Percentiles rank a stretch among this genome's conserved stretches.
Conservation (phyloP, 441 rosid species). For the Populus hybrid region DNA sequence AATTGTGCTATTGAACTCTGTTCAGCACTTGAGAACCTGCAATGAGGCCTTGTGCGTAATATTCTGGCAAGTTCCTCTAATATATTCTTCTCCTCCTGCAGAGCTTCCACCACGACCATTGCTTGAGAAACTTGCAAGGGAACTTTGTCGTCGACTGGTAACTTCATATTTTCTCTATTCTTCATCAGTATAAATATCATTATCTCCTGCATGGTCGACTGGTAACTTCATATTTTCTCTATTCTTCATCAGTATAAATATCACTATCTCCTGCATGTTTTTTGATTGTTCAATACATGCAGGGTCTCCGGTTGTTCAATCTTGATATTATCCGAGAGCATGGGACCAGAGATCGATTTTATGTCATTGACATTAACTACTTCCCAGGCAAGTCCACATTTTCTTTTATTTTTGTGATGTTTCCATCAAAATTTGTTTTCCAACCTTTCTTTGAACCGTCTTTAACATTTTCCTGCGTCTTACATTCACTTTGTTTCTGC, state of each 20-base stretch:
- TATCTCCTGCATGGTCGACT: conserved; percentile 36
- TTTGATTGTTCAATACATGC: conserved; percentile 29
- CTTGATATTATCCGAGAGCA: conserved; percentile 66
- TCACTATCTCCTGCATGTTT: conserved; percentile 25
- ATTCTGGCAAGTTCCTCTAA: conserved; percentile 12
- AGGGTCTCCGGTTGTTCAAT: conserved; percentile 61
- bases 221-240: conserved; percentile 33
- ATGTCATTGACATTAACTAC: conserved; percentile 68
- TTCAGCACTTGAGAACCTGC: not conserved
- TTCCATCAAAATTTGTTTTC: not conserved
- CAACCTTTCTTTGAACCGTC: not conserved
- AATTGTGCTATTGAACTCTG: not conserved
- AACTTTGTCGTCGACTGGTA: conserved; percentile 69
- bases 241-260: conserved; percentile 13
- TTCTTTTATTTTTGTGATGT: not conserved
- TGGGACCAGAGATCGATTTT: conserved; percentile 45
- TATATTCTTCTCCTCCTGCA: conserved; percentile 26
- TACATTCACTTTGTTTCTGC: not conserved
- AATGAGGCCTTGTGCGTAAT: not conserved
- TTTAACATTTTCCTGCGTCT: not conserved
- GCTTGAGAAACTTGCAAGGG: conserved; percentile 78
- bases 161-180: not conserved
- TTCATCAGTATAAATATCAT: conserved; percentile 15
- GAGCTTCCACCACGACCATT: conserved; percentile 88
- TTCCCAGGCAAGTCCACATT: conserved; percentile 59